These are phyloP conservation scores for Russula emetica DNA, from an alignment of 768 basidiomycete species.

Conservation along the genomic window DNA sequence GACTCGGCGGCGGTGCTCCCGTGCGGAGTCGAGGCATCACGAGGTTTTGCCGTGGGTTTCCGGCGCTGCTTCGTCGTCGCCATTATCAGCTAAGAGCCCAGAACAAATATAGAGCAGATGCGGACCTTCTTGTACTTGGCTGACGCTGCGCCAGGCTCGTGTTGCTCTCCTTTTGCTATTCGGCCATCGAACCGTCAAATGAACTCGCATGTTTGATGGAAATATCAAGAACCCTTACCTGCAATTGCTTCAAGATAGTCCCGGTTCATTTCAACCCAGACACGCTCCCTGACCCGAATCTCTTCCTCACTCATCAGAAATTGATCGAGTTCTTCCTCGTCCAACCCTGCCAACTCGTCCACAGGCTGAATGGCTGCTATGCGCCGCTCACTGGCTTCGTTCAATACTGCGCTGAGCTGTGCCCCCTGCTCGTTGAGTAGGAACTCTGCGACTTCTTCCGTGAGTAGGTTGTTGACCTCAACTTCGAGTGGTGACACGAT, in stretches of 20 bases:
- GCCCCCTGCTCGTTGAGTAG: conserved; percentile 58
- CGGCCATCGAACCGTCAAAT: not conserved
- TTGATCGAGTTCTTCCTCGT: conserved; percentile 84
- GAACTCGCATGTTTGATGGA: conserved; percentile 17
- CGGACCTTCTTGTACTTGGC: conserved; percentile 77
- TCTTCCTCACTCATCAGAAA: conserved; percentile 78
- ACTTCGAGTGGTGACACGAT: conserved; percentile 48
- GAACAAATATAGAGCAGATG: not conserved
- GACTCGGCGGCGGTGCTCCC: conserved; percentile 74
- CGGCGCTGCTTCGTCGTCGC: conserved; percentile 48
- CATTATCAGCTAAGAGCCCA: conserved; percentile 31
- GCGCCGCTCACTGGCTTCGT: conserved; percentile 62
- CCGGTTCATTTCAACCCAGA: conserved; percentile 91
- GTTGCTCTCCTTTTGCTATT: conserved; percentile 64
- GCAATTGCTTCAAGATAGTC: conserved; percentile 88
- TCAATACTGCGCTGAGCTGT: conserved; percentile 56
- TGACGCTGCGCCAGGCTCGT: conserved; percentile 33
- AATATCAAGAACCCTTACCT: conserved; percentile 43
- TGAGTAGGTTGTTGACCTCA: conserved; percentile 56
- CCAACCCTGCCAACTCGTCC: conserved; percentile 70
- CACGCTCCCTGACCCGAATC: conserved; percentile 78
- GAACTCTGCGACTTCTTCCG: conserved; percentile 66
- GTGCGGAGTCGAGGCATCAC: conserved; percentile 67
- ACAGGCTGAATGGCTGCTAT: conserved; percentile 45
- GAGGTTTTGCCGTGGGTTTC: conserved; percentile 59